These are phyloP conservation scores for Medicago lupulina DNA, from an alignment of 306 rosid species.

Conservation along the genomic window DNA sequence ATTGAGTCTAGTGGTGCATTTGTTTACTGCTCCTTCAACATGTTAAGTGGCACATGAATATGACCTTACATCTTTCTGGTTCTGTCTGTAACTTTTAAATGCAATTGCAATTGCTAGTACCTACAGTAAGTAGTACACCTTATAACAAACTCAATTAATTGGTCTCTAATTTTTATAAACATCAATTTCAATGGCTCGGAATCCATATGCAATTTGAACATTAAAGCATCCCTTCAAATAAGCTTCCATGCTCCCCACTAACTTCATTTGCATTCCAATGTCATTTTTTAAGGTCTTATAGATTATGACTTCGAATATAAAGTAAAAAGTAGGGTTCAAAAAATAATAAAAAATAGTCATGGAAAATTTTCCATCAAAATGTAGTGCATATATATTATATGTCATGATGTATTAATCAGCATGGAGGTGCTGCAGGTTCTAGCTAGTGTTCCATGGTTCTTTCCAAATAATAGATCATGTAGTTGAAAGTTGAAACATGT, in stretches of 20 bases:
- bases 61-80: constrained; percentile 44
- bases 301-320: constrained; percentile 36
- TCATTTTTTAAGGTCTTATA: constrained; percentile 23
- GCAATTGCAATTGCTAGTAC: background rate
- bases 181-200: constrained; percentile 38
- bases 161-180: background rate
- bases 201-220: constrained; percentile 30
- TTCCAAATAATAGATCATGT: background rate
- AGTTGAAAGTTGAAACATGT: no score
- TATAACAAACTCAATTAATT: background rate
- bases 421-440: constrained; percentile 21
- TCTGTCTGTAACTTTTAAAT: constrained; percentile 9
- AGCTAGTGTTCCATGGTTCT: constrained; percentile 11
- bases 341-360: constrained; percentile 15
- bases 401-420: constrained; percentile 19
- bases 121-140: constrained; percentile 1
- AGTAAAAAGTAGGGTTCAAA: constrained; percentile 34
- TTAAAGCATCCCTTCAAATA: constrained; percentile 33
- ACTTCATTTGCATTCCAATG: constrained; percentile 12
- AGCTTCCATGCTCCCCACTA: constrained; percentile 42
- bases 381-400: constrained; percentile 30
- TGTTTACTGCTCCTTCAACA: constrained; percentile 34
- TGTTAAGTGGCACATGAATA: constrained; percentile 39
- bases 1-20: constrained; percentile 21
- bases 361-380: constrained; percentile 28